These are phyloP conservation scores for Aureobasidium pullulans DNA, from an alignment of 2,329 filamentous ascomycete genomes.

Conservation along the genomic window DNA sequence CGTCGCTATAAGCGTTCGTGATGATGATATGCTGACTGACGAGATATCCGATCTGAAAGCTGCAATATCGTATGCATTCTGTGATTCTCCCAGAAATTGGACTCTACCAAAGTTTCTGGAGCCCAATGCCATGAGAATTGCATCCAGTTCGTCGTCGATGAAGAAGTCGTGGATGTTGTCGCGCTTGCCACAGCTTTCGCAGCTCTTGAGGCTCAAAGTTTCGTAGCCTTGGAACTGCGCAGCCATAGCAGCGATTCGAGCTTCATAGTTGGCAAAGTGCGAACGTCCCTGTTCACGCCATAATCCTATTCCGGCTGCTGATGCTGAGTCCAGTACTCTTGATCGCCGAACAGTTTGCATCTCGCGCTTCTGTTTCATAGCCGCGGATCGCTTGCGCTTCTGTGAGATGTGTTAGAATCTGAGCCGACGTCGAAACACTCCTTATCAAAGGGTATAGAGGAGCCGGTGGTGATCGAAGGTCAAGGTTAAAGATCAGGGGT, in stretches of 20 bases:
- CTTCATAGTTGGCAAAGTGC: slow-evolving; percentile 1
- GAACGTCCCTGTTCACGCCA: slow-evolving; percentile 16
- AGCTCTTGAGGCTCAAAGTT: slow-evolving; percentile 1
- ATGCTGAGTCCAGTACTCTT: not conserved
- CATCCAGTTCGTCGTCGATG: not conserved
- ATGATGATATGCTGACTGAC: not conserved
- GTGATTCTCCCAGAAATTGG: not conserved
- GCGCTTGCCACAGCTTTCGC: slow-evolving; percentile 11
- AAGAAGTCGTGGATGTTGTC: slow-evolving; percentile 15
- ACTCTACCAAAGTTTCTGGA: not conserved
- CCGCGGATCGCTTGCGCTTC: slow-evolving; percentile 13
- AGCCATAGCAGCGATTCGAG: slow-evolving; percentile 1
- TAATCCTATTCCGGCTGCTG: slow-evolving; percentile 1
- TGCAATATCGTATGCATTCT: not conserved
- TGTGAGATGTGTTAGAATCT: slow-evolving; percentile 1
- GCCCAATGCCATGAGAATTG: slow-evolving; percentile 8
- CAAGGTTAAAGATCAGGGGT: not conserved
- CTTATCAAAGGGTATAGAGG: not conserved
- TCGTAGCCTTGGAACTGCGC: slow-evolving; percentile 1
- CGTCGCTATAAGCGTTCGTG: slow-evolving; percentile 6
- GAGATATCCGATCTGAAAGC: slow-evolving; percentile 9
- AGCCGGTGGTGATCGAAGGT: not conserved
- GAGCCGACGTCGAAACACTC: not conserved
- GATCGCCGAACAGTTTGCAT: slow-evolving; percentile 12
- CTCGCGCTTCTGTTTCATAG: slow-evolving; percentile 3